Conservation (phyloP, 2,329 filamentous ascomycete genomes). For the Proliferodiscus dingleyae region DNA sequence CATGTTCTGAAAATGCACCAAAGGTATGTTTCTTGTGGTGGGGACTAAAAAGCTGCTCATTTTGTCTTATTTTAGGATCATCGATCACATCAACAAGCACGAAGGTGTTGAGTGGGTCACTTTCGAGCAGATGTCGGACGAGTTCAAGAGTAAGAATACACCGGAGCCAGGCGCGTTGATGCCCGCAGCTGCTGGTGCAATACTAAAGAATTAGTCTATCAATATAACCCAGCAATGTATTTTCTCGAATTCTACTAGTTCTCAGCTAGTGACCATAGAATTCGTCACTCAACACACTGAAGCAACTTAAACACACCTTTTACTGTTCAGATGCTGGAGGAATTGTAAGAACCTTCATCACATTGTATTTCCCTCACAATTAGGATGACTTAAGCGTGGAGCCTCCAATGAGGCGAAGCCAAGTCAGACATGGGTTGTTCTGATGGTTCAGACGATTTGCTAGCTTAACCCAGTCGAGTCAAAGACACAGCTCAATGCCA, state of each 20-base stretch:
- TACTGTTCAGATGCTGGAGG: too few species aligned
- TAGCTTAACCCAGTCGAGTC: constrained; percentile 47
- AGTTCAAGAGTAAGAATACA: constrained; percentile 61
- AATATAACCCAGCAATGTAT: too few species aligned
- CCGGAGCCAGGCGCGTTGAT: constrained; percentile 52
- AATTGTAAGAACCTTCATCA: too few species aligned
- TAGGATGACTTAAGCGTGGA: constrained; percentile 19
- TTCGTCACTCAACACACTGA: too few species aligned
- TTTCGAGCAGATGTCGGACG: constrained; percentile 64
- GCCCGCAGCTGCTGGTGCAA: constrained; percentile 39
- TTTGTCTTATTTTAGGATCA: constrained; percentile 51
- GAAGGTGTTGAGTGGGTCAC: constrained; percentile 59
- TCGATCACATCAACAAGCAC: constrained; percentile 59
- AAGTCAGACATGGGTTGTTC: constrained; percentile 50
- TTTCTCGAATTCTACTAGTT: too few species aligned
- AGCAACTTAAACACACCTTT: too few species aligned
- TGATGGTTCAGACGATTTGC: constrained; percentile 53
- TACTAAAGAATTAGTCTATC: too few species aligned
- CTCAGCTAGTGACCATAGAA: too few species aligned
- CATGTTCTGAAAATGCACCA: constrained; percentile 72
- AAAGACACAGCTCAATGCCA: constrained; percentile 48
- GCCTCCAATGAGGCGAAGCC: constrained; percentile 41
- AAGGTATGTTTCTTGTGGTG: constrained; percentile 44
- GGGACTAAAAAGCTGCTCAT: too few species aligned
- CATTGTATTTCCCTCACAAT: too few species aligned